Conservation (phyloP, 108 stramenopile genomes). For the Fragilaria radians region DNA sequence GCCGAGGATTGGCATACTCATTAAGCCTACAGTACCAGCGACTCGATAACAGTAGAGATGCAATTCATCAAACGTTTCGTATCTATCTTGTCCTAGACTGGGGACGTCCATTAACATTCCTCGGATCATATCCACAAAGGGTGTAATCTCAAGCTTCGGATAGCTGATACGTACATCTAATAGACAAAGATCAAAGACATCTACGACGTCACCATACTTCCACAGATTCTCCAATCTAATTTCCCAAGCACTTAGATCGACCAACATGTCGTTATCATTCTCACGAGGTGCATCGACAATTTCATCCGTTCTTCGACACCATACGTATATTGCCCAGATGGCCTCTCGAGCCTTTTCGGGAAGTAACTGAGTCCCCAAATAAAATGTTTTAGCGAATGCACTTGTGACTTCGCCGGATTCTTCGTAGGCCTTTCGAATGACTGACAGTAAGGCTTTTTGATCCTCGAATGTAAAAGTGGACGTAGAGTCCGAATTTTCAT, state of each 20-base stretch:
- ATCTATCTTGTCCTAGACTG: conserved; percentile 85
- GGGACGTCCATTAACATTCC: conserved; percentile 98
- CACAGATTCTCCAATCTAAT: conserved; percentile 78
- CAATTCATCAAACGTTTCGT: conserved; percentile 90
- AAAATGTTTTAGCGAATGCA: conserved; percentile 96
- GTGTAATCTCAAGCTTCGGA: conserved; percentile 80
- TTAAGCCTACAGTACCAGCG: conserved; percentile 95
- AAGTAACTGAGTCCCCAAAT: conserved; percentile 87
- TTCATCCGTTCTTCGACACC: conserved; percentile 97
- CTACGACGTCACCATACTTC: conserved; percentile 73
- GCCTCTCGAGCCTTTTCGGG: conserved; percentile 53
- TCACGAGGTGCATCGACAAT: conserved; percentile 92
- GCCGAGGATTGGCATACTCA: conserved; percentile 94
- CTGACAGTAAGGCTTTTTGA: conserved; percentile 23
- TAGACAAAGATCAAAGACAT: conserved; percentile 89
- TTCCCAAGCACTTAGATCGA: conserved; percentile 80
- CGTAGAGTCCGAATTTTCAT: conserved; percentile 2
- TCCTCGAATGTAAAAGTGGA: conserved; percentile 27
- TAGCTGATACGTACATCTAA: conserved; percentile 83
- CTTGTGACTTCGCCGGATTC: conserved; percentile 95
- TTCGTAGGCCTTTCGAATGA: conserved; percentile 72
- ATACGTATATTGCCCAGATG: conserved; percentile 96
- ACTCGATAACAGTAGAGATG: conserved; percentile 97
- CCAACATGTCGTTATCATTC: conserved; percentile 63
- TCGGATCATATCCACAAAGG: conserved; percentile 93